These are phyloP conservation scores for Alternaria sp. DNA, from an alignment of 2,329 filamentous ascomycete species.

Conservation along the genomic window DNA sequence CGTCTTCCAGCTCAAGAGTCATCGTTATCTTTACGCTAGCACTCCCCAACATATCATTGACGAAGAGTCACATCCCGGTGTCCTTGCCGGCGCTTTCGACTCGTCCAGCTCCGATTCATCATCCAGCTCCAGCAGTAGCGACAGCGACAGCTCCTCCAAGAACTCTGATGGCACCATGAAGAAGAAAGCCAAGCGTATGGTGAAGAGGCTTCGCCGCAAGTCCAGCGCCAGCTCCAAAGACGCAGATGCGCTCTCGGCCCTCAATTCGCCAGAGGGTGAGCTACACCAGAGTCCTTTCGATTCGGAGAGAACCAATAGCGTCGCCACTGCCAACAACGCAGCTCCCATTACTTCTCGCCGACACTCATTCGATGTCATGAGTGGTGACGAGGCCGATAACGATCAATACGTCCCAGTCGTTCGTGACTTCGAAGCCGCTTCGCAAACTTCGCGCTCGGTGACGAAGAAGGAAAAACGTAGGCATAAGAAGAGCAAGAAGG, in stretches of 20 bases:
- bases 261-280: slow-evolving; percentile 54
- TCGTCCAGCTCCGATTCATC: slow-evolving; percentile 65
- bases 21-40: slow-evolving; percentile 88
- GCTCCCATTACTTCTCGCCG: slow-evolving; percentile 38
- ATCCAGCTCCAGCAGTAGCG: slow-evolving; percentile 52
- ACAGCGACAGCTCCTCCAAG: slow-evolving; percentile 71
- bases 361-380: slow-evolving; percentile 52
- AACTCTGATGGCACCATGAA: slow-evolving; percentile 74
- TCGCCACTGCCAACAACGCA: slow-evolving; percentile 24
- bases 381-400: slow-evolving; percentile 63
- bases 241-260: slow-evolving; percentile 54
- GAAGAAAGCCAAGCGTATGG: slow-evolving; percentile 75
- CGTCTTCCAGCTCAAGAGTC: slow-evolving; percentile 89
- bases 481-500: slow-evolving; percentile 55
- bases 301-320: slow-evolving; percentile 30
- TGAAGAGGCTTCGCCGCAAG: slow-evolving; percentile 76
- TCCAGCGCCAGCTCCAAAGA: slow-evolving; percentile 76
- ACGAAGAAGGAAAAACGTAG: slow-evolving; percentile 50
- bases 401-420: slow-evolving; percentile 50
- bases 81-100: slow-evolving; percentile 81
- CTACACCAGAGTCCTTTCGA: slow-evolving; percentile 48
- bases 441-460: slow-evolving; percentile 41
- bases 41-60: slow-evolving; percentile 93
- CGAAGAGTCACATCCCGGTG: slow-evolving; percentile 85
- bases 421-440: slow-evolving; percentile 57